Evolutionary conservation across 1,139 yeast genomes (phyloP).

Genomic region (Lodderomyces orthopsilosis): DNA sequence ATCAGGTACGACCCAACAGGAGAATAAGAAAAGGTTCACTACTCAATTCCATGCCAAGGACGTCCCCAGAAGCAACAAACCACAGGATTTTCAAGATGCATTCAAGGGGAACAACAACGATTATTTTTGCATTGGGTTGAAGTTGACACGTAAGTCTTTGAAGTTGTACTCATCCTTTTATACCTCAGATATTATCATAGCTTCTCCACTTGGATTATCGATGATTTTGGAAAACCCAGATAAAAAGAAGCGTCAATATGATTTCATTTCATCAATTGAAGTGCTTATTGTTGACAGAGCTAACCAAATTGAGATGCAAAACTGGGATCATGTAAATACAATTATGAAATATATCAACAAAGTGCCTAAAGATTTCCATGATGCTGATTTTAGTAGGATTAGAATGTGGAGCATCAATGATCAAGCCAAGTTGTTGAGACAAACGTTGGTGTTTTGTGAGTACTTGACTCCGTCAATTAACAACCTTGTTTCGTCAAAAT

Average conservation of each 20-base stretch:
- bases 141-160: slow-evolving; percentile 82
- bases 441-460: slow-evolving; percentile 71
- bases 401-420: slow-evolving; percentile 93
- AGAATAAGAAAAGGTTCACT: slow-evolving; percentile 73
- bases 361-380: slow-evolving; percentile 74
- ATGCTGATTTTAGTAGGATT: slow-evolving; percentile 87
- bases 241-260: slow-evolving; percentile 56
- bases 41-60: slow-evolving; percentile 66
- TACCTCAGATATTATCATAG: slow-evolving; percentile 80
- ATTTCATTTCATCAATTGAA: slow-evolving; percentile 87
- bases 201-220: slow-evolving; percentile 89
- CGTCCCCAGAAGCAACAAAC: slow-evolving; percentile 57
- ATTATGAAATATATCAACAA: slow-evolving; percentile 71
- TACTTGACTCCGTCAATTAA: slow-evolving; percentile 80
- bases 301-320: slow-evolving; percentile 87
- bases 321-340: slow-evolving; percentile 80
- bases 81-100: slow-evolving; percentile 74
- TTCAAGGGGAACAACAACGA: slow-evolving; percentile 93
- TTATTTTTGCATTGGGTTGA: slow-evolving; percentile 84
- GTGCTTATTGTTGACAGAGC: slow-evolving; percentile 76
- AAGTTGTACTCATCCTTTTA: slow-evolving; percentile 84
- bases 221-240: slow-evolving; percentile 70
- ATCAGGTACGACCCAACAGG: slow-evolving; percentile 72
- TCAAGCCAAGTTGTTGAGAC: slow-evolving; percentile 71
- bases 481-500: slow-evolving; percentile 55